These are phyloP conservation scores for Mycena filopes DNA, from an alignment of 768 basidiomycete species.

Conservation along the genomic window DNA sequence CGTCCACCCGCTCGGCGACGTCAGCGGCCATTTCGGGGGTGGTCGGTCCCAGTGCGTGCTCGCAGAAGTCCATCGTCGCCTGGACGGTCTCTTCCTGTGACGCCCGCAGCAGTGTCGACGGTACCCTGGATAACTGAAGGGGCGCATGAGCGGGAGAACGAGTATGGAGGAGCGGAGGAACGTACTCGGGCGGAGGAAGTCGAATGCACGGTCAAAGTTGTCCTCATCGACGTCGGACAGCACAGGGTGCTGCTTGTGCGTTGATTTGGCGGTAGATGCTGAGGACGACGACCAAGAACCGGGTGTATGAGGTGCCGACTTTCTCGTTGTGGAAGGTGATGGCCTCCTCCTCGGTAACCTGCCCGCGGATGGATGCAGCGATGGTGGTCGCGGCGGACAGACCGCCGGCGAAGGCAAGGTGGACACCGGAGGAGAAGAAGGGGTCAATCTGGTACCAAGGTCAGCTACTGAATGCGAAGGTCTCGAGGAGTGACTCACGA, in stretches of 20 bases:
- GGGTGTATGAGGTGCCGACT: constrained; percentile 48
- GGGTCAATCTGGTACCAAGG: constrained; percentile 57
- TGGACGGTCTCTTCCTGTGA: constrained; percentile 6
- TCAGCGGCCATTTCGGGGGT: neutral
- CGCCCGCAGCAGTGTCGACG: neutral
- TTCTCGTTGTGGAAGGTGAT: constrained; percentile 45
- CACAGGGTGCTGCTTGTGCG: constrained; percentile 49
- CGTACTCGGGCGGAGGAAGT: constrained; percentile 49
- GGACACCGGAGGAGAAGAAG: constrained; percentile 66
- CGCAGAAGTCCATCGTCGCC: constrained; percentile 9
- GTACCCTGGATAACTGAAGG: constrained; percentile 9
- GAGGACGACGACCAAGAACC: constrained; percentile 59
- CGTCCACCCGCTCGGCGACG: constrained; percentile 2
- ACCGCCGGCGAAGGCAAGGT: constrained; percentile 50
- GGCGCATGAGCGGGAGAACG: neutral
- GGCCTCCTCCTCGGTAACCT: constrained; percentile 43
- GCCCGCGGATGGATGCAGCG: constrained; percentile 43
- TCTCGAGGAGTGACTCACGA: constrained; percentile 26
- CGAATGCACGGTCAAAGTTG: constrained; percentile 61
- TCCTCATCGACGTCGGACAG: constrained; percentile 57
- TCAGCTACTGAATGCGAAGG: neutral
- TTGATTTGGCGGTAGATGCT: constrained; percentile 63
- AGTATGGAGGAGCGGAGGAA: neutral
- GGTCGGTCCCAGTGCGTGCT: constrained; percentile 6
- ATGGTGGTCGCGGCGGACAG: constrained; percentile 50